These are phyloP conservation scores for Sequoiadendron giganteum DNA, from an alignment of 75 land plant species.

Conservation along the genomic window DNA sequence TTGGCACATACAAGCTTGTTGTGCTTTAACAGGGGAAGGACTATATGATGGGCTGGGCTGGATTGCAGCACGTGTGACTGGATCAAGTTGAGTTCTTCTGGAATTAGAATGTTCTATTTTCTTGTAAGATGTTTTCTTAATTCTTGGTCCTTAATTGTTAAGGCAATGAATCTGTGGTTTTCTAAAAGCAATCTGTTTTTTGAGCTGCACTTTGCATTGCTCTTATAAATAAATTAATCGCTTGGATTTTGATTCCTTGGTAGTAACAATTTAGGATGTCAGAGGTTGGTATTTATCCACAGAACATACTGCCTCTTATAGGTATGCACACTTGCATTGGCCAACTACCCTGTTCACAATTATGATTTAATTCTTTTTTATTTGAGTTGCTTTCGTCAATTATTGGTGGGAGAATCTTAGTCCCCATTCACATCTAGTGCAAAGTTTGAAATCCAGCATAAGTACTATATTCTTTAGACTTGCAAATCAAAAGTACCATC, in stretches of 20 bases:
- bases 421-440: background rate
- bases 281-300: background rate
- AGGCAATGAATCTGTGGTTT: background rate
- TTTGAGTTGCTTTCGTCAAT: background rate
- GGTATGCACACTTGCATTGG: background rate
- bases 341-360: background rate
- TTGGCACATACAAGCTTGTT: slow-evolving; percentile 97
- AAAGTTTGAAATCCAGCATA: background rate
- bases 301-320: background rate
- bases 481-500: background rate
- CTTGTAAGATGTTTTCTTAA: background rate
- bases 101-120: background rate
- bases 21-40: slow-evolving; percentile 94
- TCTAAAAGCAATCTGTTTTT: slow-evolving; percentile 6
- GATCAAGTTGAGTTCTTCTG: slow-evolving; percentile 13
- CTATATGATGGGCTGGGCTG: slow-evolving; percentile 93
- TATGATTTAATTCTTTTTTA: background rate
- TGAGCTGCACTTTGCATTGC: slow-evolving; percentile 4
- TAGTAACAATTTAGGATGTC: background rate
- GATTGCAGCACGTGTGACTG: slow-evolving; percentile 91
- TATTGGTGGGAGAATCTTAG: background rate
- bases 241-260: background rate
- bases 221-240: background rate
- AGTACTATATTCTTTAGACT: background rate
- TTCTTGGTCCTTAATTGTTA: background rate